Conservation (phyloP, 768 basidiomycete genomes). For the Xanthoconium purpureum region DNA sequence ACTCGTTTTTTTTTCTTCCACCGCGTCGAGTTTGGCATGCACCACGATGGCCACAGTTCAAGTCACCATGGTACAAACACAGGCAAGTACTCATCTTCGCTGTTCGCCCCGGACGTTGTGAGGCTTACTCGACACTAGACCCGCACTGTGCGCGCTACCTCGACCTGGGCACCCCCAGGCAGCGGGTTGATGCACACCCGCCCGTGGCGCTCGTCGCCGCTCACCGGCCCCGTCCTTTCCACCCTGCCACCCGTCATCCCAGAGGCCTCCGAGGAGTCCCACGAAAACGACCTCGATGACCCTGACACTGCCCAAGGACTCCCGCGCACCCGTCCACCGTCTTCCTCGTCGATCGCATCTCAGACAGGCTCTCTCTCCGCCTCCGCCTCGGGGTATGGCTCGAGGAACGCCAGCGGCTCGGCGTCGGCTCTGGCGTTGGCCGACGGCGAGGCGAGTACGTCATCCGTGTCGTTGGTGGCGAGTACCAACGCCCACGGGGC, state of each 20-base stretch:
- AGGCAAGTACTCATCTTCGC: constrained; percentile 9
- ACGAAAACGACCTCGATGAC: constrained; percentile 1
- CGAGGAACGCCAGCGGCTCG: constrained; percentile 10
- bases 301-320: not conserved
- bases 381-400: constrained; percentile 17
- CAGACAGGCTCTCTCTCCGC: constrained; percentile 8
- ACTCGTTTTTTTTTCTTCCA: not conserved
- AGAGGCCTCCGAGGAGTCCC: constrained; percentile 21
- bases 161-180: constrained; percentile 6
- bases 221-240: constrained; percentile 26
- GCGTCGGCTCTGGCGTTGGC: constrained; percentile 3
- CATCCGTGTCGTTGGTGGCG: constrained; percentile 18
- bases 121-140: not conserved
- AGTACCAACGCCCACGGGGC: constrained; percentile 9
- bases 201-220: constrained; percentile 31
- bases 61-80: not conserved
- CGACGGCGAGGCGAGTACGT: constrained; percentile 22
- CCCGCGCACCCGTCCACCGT: constrained; percentile 5
- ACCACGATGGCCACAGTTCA: constrained; percentile 10
- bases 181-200: constrained; percentile 17
- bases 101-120: not conserved
- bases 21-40: not conserved
- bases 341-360: constrained; percentile 19
- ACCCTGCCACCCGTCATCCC: constrained; percentile 24
- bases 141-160: constrained; percentile 15